Evolutionary conservation across 2,329 filamentous ascomycete genomes (phyloP), one percentile per base, ranked within the genome.

Genomic region (Colletotrichum kahawae): DNA sequence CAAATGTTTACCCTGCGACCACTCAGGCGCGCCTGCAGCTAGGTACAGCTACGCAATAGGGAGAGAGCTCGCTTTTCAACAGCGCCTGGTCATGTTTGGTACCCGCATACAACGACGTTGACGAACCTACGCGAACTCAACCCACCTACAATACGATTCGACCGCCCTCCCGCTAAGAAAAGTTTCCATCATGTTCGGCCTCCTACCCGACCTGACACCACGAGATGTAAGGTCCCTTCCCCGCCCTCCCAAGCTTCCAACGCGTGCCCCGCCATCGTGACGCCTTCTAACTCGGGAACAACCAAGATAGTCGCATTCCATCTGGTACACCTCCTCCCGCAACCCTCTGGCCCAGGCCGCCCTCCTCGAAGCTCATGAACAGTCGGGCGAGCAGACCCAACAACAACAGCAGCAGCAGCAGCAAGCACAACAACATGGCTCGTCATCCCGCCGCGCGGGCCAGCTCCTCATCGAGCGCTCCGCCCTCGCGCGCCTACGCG

Each of bases 311-410:
- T 92, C 93, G 43, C 92, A 95, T 82, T 90, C 91, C 67, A 89
- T 95, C 74, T 95, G 93, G 93, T 95, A 95, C 82, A 91, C 90
- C 38, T 92, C 93, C 14, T 89, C 92, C 7, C 89, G 91, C 66
- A 87, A 86, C 80, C 89, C 89, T 21, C 80, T 82, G 67, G 80
- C 81, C 75, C 81, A 83, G 67, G 77, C 80, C 77, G 77, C 83
- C 72, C 80, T 84, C 60, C 78, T 82, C 76, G 82, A 85, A 63
- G 77, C 82, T 68, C 79, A 81, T 57, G 80, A 82, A 60, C 79
- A 78, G 71, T 81, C 64, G 16, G 77, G 57, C 77, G 78, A 78
- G 69, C 77, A 78, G 73, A 79, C 77, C 10, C 76, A 82, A 83
- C 77, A 81, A 80, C 75, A 80, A 81, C 29, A 82, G 77, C 27